A percentile compares a stretch with the other conserved stretches of the same genome.
These are phyloP conservation scores for Pyracantha coccinea DNA, from an alignment of 331 rosid genomes.

Conservation along the genomic window DNA sequence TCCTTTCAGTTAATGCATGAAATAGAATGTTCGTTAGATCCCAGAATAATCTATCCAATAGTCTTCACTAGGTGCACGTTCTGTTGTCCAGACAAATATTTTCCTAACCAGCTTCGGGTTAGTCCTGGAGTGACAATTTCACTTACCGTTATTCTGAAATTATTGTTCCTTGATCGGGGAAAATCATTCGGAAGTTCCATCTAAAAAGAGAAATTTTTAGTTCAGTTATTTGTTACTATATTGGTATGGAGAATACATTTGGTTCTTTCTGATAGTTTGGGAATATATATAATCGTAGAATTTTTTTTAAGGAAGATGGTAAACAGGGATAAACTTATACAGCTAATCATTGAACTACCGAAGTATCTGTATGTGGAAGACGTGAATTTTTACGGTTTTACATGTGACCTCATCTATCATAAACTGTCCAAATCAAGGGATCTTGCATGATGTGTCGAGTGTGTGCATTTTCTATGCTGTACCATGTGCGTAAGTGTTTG, in stretches of 20 bases:
- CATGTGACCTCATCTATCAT: not conserved
- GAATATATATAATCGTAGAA: not conserved
- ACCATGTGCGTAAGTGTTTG: not conserved
- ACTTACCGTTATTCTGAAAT: not conserved
- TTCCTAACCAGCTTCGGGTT: not conserved
- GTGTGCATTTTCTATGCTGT: not conserved
- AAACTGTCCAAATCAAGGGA: not conserved
- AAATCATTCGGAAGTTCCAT: not conserved
- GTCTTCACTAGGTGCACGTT: not conserved
- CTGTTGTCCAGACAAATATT: not conserved
- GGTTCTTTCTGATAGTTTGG: not conserved
- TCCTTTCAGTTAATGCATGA: not conserved
- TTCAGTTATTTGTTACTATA: not conserved
- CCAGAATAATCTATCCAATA: not conserved
- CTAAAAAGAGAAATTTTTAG: not conserved
- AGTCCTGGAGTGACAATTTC: not conserved
- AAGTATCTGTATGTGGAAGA: not conserved
- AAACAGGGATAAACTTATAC: not conserved
- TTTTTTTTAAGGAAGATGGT: not conserved
- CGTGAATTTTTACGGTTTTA: not conserved
- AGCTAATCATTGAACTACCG: not conserved
- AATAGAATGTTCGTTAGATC: no score
- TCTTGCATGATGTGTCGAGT: not conserved
- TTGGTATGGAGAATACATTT: not conserved
- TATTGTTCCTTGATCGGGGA: not conserved